Base-by-base conservation (phyloP, 768 basidiomycete genomes). In the Boletus rex-veris region DNA sequence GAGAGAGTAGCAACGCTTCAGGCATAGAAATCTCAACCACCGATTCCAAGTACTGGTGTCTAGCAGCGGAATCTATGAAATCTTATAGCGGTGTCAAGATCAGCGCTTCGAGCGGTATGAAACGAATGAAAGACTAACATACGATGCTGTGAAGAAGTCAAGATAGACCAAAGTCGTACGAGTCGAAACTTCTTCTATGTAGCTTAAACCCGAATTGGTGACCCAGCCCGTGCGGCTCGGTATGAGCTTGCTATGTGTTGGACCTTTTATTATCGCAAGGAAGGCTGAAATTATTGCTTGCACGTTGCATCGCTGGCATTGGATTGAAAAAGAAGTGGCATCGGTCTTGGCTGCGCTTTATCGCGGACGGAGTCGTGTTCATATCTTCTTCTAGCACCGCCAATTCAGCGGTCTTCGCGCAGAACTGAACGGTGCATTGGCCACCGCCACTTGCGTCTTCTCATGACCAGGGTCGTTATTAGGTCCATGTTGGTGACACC, bases 271-370 rank as follows among this genome's bases (percentile, higher is more conserved):
- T 49, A 30, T 56, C 36, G 41, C 33, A 21, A 41, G 46, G 55
- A 63, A 53, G 53, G 28, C 28, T 21, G 37, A 37, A 10, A 52
- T 50, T 37, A 64, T 39, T 54, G 39, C 35, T 28, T 50, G 50
- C 56, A 58, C 41, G 42, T 30, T 54, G 52, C 30, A 46, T 55
- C 48, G 50, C 49, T 41, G 53, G 30, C 31, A 18, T 61, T 55
- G 53, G 53, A 57, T 55, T 41, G 42, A 53, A 30, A 41, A 19
- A 65, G 65, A 65, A 65, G 58, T 16, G 16, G 54, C 62, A 64
- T 59, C 35, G 61, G 57, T 64, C 45, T 46, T 51, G 48, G 11
- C 57, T 48, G 50, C 52, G 61, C 48, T 45, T 30, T n/a, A 48
- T 51, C 42, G 15, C 24, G 45, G 24, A 45, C 14, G 37, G 41